Evolutionary conservation across 352 stramenopile species (phyloP).

Genomic region (Globisporangium rhizosaccharum): DNA sequence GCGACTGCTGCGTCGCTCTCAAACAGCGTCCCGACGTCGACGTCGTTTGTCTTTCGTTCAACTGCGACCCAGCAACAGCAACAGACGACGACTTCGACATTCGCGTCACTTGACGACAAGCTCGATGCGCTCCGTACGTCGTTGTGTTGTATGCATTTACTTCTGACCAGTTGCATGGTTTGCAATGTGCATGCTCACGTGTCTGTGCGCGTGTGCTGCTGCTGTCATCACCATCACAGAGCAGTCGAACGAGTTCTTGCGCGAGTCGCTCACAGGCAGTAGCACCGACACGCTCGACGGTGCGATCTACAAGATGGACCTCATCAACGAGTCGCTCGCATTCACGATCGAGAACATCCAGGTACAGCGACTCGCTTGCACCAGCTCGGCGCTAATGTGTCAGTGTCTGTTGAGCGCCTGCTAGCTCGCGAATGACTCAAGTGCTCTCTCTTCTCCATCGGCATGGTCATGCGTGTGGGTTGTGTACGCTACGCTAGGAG

Average conservation of each 20-base stretch:
- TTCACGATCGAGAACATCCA: conserved; percentile 82
- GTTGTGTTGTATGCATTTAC: not conserved
- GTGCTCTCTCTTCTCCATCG: not conserved
- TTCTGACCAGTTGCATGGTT: not conserved
- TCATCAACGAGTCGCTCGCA: conserved; percentile 75
- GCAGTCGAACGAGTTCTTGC: conserved; percentile 36
- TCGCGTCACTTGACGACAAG: conserved; percentile 36
- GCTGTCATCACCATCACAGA: conserved; percentile 16
- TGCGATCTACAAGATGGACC: conserved; percentile 64
- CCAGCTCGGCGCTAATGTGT: not conserved
- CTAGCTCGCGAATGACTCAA: too few relatives aligned
- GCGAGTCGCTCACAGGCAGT: conserved; percentile 24
- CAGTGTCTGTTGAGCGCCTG: not conserved
- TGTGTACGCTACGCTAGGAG: conserved; percentile 22
- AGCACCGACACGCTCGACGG: conserved; percentile 32
- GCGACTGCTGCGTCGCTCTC: conserved; percentile 46
- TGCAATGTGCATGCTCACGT: not conserved
- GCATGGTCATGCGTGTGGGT: too few relatives aligned
- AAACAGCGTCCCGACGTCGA: conserved; percentile 35
- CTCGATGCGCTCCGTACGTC: conserved; percentile 23
- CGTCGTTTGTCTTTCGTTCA: conserved; percentile 32
- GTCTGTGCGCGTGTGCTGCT: not conserved
- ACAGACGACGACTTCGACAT: conserved; percentile 1
- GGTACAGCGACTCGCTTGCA: conserved; percentile 5
- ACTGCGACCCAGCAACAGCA: conserved; percentile 7